These are phyloP conservation scores for Camelina sativa DNA, from an alignment of 345 rosid species.

Conservation along the genomic window DNA sequence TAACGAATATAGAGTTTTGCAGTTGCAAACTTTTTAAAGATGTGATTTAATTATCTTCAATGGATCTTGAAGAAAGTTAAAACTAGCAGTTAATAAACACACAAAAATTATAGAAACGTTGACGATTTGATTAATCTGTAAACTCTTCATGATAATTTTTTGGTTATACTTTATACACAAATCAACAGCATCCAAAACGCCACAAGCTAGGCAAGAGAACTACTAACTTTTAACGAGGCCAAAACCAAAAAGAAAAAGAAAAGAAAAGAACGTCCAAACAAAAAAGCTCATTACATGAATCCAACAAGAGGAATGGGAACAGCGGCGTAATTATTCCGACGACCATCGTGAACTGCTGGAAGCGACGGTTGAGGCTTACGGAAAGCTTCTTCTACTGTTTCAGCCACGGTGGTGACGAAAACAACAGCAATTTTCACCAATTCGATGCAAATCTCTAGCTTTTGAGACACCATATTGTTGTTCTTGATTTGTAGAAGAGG, in stretches of 20 bases:
- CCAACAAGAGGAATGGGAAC: constrained; percentile 55
- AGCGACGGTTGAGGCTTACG: constrained; percentile 28
- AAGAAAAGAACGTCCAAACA: neutral
- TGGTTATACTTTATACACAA: constrained; percentile 33
- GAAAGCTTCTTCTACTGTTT: constrained; percentile 48
- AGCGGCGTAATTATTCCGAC: constrained; percentile 28
- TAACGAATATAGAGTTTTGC: neutral
- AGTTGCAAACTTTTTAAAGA: neutral
- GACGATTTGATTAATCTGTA: constrained; percentile 33
- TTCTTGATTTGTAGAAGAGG: constrained; percentile 13
- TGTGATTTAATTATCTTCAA: neutral
- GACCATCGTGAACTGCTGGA: constrained; percentile 28
- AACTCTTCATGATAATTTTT: constrained; percentile 33
- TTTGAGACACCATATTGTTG: constrained; percentile 54
- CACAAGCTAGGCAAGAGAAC: constrained; percentile 18
- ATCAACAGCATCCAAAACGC: constrained; percentile 35
- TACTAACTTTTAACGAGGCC: constrained; percentile 35
- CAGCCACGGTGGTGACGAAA: constrained; percentile 54
- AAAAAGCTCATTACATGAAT: constrained; percentile 50
- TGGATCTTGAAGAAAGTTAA: constrained; percentile 3
- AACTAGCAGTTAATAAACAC: neutral
- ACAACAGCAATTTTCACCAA: constrained; percentile 50
- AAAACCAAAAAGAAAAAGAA: constrained; percentile 12
- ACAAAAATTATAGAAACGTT: neutral
- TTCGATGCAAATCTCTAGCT: constrained; percentile 54